Base-by-base conservation (phyloP, 495 filamentous ascomycete species). In the Neurospora sp. region DNA sequence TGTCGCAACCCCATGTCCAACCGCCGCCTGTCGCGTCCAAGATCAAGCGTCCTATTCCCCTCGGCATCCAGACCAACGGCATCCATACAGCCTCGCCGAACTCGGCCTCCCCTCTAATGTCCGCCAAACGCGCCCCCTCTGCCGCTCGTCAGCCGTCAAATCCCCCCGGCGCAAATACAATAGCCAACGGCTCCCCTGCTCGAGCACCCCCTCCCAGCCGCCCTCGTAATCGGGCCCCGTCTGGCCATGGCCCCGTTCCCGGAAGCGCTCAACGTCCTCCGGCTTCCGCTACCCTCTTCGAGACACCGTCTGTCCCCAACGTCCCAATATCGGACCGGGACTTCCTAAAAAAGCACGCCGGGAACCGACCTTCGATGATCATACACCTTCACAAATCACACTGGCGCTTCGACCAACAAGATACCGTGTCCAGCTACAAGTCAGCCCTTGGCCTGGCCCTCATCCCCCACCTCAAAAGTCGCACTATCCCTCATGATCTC, bases 351-450 rank as follows among this genome's bases (percentile, higher is more conserved):
- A 97, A 95, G 83, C 96, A 90, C 80, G 82, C 86, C 5, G 94
- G 90, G 75, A 84, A 83, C 10, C 88, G 88, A 14, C 95, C 96
- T 0, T 97, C 94, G 12, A 83, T 98, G 9, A 89, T 94, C 53
- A 82, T 99, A 42, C 94, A 98, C 81, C 83, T 99, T 1, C 90
- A 97, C 78, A 87, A 89, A 4, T 91, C 86, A 5, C 89, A 97
- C 82, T 98, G 97, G 79, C 91, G 93, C 69, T 97, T 99, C 80
- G 96, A 98, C 75, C 89, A 94, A 73, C 94, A 97, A 82, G 93
- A 98, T 80, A 94, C 94, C 74, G 92, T 90, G 78, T 97, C 97
- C 75, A 84, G 87, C 2, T 98, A 98, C 79, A 92, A 91, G 74
- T 97, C 94, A 8, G 92, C 95, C 68, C 97, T 98, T 93, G 89